Conservation (phyloP, 2,329 filamentous ascomycete species). For the Ophiocordyceps camponoti-rufipedis region DNA sequence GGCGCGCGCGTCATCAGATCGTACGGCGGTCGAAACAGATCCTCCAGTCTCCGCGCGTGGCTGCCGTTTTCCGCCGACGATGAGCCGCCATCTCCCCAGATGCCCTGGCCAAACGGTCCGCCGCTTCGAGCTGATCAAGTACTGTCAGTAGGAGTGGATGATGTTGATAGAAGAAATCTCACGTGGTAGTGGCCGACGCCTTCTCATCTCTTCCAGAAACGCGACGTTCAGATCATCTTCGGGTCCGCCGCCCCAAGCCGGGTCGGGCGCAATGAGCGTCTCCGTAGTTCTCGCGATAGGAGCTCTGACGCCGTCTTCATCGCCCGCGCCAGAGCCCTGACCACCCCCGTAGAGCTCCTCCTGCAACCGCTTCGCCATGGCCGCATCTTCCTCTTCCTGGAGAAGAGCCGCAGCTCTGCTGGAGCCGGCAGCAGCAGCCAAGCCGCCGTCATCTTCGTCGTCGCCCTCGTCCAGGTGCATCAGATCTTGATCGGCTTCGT, state of each 20-base stretch:
- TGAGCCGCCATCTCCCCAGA: slow-evolving; percentile 14
- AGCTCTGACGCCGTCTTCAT: slow-evolving; percentile 53
- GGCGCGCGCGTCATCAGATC: slow-evolving; percentile 64
- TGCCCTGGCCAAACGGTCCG: slow-evolving; percentile 20
- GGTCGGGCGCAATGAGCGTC: slow-evolving; percentile 60
- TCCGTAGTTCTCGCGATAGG: slow-evolving; percentile 86
- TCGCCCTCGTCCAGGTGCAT: slow-evolving; percentile 3
- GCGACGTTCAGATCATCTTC: slow-evolving; percentile 34
- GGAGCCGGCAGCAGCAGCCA: slow-evolving; percentile 16
- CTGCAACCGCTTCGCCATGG: slow-evolving; percentile 79
- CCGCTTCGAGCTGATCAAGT: slow-evolving; percentile 6
- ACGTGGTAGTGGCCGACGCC: slow-evolving; percentile 17
- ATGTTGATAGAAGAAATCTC: slow-evolving; percentile 4
- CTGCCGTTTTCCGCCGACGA: slow-evolving; percentile 28
- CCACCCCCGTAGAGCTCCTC: slow-evolving; percentile 65
- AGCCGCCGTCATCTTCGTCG: slow-evolving; percentile 18
- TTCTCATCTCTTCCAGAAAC: slow-evolving; percentile 47
- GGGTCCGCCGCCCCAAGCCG: slow-evolving; percentile 24
- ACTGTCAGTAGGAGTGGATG: neutral
- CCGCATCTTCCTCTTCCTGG: slow-evolving; percentile 73
- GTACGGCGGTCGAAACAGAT: slow-evolving; percentile 84
- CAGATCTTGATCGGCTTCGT: slow-evolving; percentile 38
- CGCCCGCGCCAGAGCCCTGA: slow-evolving; percentile 17
- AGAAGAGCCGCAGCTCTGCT: slow-evolving; percentile 19
- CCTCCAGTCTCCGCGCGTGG: slow-evolving; percentile 65